A percentile compares a stretch with the other conserved stretches of the same genome.
These are phyloP conservation scores for Candida yuanshanica DNA, from an alignment of 805 yeast species.

Conservation along the genomic window DNA sequence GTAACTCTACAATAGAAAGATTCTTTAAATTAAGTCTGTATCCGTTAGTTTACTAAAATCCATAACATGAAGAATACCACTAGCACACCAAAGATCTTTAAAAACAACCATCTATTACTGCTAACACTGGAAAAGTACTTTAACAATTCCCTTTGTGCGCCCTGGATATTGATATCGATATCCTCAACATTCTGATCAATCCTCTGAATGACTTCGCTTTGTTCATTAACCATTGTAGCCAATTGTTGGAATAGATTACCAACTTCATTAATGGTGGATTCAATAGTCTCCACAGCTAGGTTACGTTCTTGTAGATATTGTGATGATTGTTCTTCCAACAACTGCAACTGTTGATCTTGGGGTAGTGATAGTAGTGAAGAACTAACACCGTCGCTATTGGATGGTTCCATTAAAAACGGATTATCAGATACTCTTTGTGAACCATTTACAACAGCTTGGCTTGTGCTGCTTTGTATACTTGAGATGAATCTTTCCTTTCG, in stretches of 20 bases:
- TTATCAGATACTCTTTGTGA: slow-evolving; percentile 21
- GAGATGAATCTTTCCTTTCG: slow-evolving; percentile 83
- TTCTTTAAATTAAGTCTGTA: no score
- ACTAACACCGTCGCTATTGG: neutral
- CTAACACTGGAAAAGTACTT: slow-evolving; percentile 86
- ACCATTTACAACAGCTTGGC: slow-evolving; percentile 2
- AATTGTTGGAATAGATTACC: slow-evolving; percentile 91
- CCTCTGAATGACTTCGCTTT: slow-evolving; percentile 92
- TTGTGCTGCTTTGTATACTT: slow-evolving; percentile 22
- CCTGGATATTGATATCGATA: slow-evolving; percentile 78
- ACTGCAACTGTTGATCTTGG: slow-evolving; percentile 74
- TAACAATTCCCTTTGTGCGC: slow-evolving; percentile 90
- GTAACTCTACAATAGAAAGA: no score
- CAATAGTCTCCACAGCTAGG: slow-evolving; percentile 92
- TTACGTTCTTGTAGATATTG: slow-evolving; percentile 78
- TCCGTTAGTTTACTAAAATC: slow-evolving; percentile 69
- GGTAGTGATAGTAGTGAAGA: slow-evolving; percentile 59
- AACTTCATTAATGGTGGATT: slow-evolving; percentile 93
- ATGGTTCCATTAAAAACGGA: slow-evolving; percentile 31
- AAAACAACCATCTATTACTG: slow-evolving; percentile 87
- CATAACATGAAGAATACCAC: slow-evolving; percentile 70
- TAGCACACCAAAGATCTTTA: slow-evolving; percentile 83
- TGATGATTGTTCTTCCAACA: slow-evolving; percentile 78
- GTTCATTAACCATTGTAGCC: slow-evolving; percentile 97
- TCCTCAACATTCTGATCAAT: slow-evolving; percentile 95